These are phyloP conservation scores for Paramecium tetraurelia DNA, from an alignment of 73 alveolate species.

Conservation along the genomic window DNA sequence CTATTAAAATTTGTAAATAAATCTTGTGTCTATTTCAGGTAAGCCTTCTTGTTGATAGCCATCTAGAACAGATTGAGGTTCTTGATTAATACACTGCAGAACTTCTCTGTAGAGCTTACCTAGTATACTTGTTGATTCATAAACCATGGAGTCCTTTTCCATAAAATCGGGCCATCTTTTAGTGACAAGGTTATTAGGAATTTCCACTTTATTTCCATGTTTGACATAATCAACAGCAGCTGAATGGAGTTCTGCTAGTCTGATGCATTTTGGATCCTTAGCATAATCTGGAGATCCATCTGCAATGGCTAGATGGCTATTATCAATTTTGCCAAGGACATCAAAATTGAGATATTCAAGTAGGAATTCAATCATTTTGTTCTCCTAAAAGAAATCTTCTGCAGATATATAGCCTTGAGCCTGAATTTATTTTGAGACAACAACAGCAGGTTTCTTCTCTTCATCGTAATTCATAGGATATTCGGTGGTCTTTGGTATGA, in stretches of 20 bases:
- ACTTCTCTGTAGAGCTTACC: constrained; percentile 71
- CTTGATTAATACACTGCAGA: background rate
- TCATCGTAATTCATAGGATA: constrained; percentile 73
- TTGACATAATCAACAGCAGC: constrained; percentile 90
- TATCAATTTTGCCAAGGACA: constrained; percentile 82
- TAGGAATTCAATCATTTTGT: constrained; percentile 75
- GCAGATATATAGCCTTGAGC: background rate
- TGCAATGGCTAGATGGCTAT: constrained; percentile 83
- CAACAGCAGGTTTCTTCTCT: constrained; percentile 17
- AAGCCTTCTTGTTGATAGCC: background rate
- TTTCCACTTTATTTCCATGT: constrained; percentile 69
- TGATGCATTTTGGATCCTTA: constrained; percentile 71
- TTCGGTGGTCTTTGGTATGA: constrained; percentile 50
- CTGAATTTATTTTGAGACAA: background rate
- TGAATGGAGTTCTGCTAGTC: constrained; percentile 77
- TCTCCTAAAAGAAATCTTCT: constrained; percentile 61
- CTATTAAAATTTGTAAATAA: background rate
- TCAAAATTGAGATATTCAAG: constrained; percentile 76
- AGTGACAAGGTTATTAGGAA: constrained; percentile 64
- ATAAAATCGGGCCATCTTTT: constrained; percentile 87
- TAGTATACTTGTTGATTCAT: constrained; percentile 73
- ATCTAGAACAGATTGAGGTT: background rate
- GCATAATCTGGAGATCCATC: constrained; percentile 73
- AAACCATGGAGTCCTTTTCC: constrained; percentile 73
- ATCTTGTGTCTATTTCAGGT: background rate